These are phyloP conservation scores for Aspergillus amoenus DNA, from an alignment of 2,329 filamentous ascomycete species.

Conservation along the genomic window DNA sequence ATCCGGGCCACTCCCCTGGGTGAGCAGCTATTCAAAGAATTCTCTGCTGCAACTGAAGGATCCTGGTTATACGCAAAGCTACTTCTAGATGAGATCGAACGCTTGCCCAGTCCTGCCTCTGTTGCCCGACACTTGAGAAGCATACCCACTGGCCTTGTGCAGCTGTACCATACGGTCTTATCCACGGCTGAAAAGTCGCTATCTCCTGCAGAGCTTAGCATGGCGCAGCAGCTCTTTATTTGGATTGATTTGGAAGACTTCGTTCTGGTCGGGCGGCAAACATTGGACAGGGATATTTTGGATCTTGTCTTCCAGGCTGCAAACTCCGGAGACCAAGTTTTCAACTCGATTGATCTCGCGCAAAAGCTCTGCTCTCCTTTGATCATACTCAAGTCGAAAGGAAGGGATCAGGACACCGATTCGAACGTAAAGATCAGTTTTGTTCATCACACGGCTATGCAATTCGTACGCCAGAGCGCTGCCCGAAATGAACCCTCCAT, in stretches of 20 bases:
- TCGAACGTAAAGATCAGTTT: neutral
- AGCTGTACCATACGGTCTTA: neutral
- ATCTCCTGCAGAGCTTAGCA: neutral
- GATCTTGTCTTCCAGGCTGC: constrained; percentile 1
- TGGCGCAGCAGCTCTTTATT: neutral
- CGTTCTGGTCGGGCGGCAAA: neutral
- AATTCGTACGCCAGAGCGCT: neutral
- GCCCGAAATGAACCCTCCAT: neutral
- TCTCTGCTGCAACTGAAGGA: neutral
- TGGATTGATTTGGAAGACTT: constrained; percentile 1
- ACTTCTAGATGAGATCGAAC: neutral
- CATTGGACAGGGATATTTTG: neutral
- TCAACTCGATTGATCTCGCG: neutral
- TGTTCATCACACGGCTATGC: neutral
- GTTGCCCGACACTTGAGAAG: neutral
- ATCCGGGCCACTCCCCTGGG: neutral
- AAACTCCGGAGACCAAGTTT: neutral
- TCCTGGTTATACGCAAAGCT: neutral
- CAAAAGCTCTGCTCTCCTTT: neutral
- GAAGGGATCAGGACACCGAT: neutral
- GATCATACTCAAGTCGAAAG: neutral
- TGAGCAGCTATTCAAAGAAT: neutral
- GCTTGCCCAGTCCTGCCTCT: neutral
- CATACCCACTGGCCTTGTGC: neutral
- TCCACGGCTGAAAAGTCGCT: neutral